A percentile compares a stretch with the other conserved stretches of the same genome.
These are phyloP conservation scores for Hymenoscyphus scutula DNA, from an alignment of 2,329 filamentous ascomycete species.

Conservation along the genomic window DNA sequence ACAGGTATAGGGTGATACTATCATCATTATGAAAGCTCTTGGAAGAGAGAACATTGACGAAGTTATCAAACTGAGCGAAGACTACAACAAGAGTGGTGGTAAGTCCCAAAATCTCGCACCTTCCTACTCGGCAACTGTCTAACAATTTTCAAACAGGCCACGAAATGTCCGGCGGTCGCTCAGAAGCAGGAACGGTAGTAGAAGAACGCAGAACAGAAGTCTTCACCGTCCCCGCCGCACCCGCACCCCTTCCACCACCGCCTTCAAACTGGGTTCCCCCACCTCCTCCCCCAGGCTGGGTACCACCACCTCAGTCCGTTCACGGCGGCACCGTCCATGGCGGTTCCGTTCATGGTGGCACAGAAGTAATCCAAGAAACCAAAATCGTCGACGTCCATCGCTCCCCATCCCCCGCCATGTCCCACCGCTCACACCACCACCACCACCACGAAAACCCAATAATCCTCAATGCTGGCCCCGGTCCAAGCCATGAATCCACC, in stretches of 20 bases:
- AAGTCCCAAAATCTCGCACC: slow-evolving; percentile 7
- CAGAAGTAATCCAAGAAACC: slow-evolving; percentile 46
- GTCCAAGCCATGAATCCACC: slow-evolving; percentile 30
- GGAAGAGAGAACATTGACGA: slow-evolving; percentile 91
- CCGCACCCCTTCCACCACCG: slow-evolving; percentile 26
- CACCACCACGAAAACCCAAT: slow-evolving; percentile 40
- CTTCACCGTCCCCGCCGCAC: slow-evolving; percentile 33
- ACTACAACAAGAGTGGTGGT: slow-evolving; percentile 51
- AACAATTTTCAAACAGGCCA: slow-evolving; percentile 24
- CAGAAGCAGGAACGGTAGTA: slow-evolving; percentile 46
- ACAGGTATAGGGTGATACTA: slow-evolving; percentile 65
- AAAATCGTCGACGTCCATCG: slow-evolving; percentile 39
- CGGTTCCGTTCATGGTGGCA: too few species aligned
- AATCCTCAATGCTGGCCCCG: slow-evolving; percentile 41
- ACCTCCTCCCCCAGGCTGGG: slow-evolving; percentile 20
- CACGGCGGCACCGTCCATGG: slow-evolving; percentile 17
- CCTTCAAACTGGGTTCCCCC: slow-evolving; percentile 1
- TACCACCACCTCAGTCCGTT: slow-evolving; percentile 27
- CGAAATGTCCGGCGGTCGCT: slow-evolving; percentile 42
- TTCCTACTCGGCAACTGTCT: slow-evolving; percentile 17
- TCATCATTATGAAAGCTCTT: slow-evolving; percentile 80
- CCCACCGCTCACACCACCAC: slow-evolving; percentile 14
- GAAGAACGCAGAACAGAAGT: slow-evolving; percentile 50
- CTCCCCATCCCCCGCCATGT: slow-evolving; percentile 22
- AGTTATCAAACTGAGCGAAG: slow-evolving; percentile 77